A percentile compares a stretch with the other conserved stretches of the same genome.
These are phyloP conservation scores for Boeremia exigua DNA, from an alignment of 2,329 filamentous ascomycete species.

Conservation along the genomic window DNA sequence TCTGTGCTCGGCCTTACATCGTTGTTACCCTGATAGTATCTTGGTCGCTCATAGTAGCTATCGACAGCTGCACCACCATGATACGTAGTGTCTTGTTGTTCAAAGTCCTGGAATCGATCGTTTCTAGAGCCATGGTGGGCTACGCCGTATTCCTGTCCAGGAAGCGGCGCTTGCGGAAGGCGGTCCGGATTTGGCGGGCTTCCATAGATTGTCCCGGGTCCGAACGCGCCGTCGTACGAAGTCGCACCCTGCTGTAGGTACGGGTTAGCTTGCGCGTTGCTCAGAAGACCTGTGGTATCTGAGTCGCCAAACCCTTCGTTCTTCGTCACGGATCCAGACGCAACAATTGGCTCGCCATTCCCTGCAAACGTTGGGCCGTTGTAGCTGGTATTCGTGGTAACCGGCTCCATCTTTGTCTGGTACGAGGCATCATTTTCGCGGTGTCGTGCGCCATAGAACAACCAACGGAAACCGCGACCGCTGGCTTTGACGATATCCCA, in stretches of 20 bases:
- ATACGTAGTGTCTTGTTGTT: constrained; percentile 30
- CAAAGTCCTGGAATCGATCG: constrained; percentile 22
- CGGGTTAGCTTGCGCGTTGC: constrained; percentile 34
- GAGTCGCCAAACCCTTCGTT: constrained; percentile 34
- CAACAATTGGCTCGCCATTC: constrained; percentile 22
- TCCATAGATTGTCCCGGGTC: constrained; percentile 8
- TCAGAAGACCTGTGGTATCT: constrained; percentile 32
- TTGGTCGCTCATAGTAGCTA: constrained; percentile 14
- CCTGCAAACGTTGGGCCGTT: constrained; percentile 33
- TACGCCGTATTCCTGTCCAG: constrained; percentile 36
- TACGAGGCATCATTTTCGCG: constrained; percentile 57
- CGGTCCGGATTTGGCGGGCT: constrained; percentile 23
- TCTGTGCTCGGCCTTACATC: constrained; percentile 16
- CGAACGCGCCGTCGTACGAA: constrained; percentile 19
- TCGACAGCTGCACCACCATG: constrained; percentile 6
- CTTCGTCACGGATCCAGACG: constrained; percentile 15
- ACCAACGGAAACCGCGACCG: constrained; percentile 78
- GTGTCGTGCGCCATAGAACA: constrained; percentile 73
- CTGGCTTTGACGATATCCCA: constrained; percentile 85
- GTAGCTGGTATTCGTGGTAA: constrained; percentile 25
- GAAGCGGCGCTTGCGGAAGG: constrained; percentile 30
- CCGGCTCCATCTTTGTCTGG: constrained; percentile 27
- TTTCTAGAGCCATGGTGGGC: constrained; percentile 2
- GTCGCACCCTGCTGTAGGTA: constrained; percentile 16
- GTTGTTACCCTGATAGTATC: constrained; percentile 9